Base-by-base conservation (phyloP, 768 basidiomycete species). In the Phylloporus sp. region DNA sequence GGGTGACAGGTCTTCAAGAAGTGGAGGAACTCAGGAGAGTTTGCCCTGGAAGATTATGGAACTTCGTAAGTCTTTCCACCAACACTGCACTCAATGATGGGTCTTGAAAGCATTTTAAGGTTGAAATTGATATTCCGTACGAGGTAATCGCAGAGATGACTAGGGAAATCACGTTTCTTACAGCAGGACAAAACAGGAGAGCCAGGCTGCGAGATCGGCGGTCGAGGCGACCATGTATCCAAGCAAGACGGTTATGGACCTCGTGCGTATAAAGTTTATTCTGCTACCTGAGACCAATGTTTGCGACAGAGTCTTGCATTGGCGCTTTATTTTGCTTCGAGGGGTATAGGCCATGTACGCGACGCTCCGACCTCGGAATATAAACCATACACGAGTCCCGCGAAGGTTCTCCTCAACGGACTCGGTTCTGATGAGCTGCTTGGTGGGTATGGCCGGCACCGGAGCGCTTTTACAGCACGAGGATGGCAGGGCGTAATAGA, bases 361-460 rank as follows among this genome's bases (percentile, higher is more conserved):
- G 55, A 54, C 10, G 40, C 59, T 11, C 63, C 67, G 1, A 61
- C 70, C 5, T 65, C 75, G 3, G 57, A 35, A 20, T 55, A 59
- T 26, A 55, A 41, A 27, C 68, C 72, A 7, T 95, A 96, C 66
- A 74, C 68, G 0, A 93, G 86, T 52, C 64, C 73, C 8, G 91
- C 96, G 1, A 78, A 80, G 35, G 92, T 98, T 1, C 70, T 97
- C 9, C 69, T 99, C 21, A 94, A 82, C 52, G 96, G 96, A 2
- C 71, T 99, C 7, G 96, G 96, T 0, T 90, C 96, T 1, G 96
- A 99, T 61, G 96, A 99, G 62, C 74, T 97, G 32, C 73, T 99
- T 5, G 96, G 93, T 3, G 96, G 96, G 1, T 99, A 99, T 64
- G 79, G 88, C 3, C 75, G 96, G 47, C 93, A 97, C 69, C 78